Base-by-base conservation (phyloP, 1,139 yeast species). In the Sugiyamaella novakii region DNA sequence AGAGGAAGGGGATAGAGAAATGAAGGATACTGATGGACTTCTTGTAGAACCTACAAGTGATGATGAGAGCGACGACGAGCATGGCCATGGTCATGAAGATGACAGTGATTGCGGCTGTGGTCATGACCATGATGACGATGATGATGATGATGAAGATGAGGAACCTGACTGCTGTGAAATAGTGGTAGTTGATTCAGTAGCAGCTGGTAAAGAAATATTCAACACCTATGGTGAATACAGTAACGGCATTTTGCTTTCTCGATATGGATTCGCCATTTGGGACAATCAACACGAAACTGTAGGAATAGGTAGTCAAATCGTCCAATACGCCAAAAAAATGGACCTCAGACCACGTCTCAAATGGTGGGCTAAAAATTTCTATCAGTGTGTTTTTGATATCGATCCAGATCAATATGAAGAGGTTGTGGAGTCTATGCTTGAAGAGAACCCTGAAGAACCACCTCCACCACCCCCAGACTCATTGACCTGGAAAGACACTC, bases 161-260 rank as follows among this genome's bases (percentile, higher is more conserved):
- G 67, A 61, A 19, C 21, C 34, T 3, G 69, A 64, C 28, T 61
- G 64, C 5, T 71, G 72, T 19, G 72, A 68, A 31, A 64, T 67
- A 71, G 70, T 56, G 70, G 71, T 59, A 76, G 68, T 73, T 11
- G 61, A 62, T 4, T 59, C 66, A 2, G 76, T 86, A 0, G 49
- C 61, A 2, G 62, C 69, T 22, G 77, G 78, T n/a, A 62, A 71
- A 12, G 95, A 88, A 60, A 65, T 88, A 10, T 84, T 81, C 72
- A 87, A 86, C 65, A 81, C 92, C 0, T 87, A 87, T 59, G 96
- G 96, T 0, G 83, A 83, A 38, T 71, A 83, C 37, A 71, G 84
- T 12, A 87, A 86, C 58, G 75, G 86, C 0, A 76, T 79, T 40
- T 69, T 88, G 34, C 66, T 88, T 12, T 81, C 88, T 21, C 75